A percentile compares a stretch with the other conserved stretches of the same genome.
phyloP scores from a whole-genome alignment of 768 basidiomycete species.

The Termitomyces sp. region DNA sequence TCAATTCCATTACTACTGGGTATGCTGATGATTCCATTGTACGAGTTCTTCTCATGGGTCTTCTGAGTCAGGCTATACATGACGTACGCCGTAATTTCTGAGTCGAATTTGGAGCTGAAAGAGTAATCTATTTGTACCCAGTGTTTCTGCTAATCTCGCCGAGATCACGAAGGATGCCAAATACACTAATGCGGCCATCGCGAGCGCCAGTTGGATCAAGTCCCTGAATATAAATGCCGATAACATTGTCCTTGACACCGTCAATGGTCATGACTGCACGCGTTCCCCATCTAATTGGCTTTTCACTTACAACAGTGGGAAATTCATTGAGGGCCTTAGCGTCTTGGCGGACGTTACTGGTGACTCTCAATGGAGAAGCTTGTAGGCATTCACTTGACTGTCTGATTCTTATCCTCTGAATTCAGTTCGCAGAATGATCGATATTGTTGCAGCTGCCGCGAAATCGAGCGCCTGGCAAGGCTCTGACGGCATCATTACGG shows the following conservation, averaged over 20 bases:
- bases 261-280: slow-evolving; percentile 43
- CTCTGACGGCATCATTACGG: slow-evolving; percentile 47
- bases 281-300: slow-evolving; percentile 42
- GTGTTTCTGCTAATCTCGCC: slow-evolving; percentile 47
- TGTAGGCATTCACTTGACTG: slow-evolving; percentile 26
- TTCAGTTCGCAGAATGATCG: slow-evolving; percentile 26
- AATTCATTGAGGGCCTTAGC: slow-evolving; percentile 49
- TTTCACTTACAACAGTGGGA: slow-evolving; percentile 55
- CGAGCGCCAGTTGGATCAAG: slow-evolving; percentile 46
- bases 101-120: not conserved
- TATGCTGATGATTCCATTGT: slow-evolving; percentile 11
- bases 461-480: slow-evolving; percentile 46
- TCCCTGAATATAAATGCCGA: slow-evolving; percentile 37
- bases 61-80: slow-evolving; percentile 9
- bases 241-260: slow-evolving; percentile 43
- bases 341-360: slow-evolving; percentile 40
- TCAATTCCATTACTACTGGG: slow-evolving; percentile 54
- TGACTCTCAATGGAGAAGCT: slow-evolving; percentile 34
- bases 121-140: slow-evolving; percentile 13
- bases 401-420: not conserved
- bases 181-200: slow-evolving; percentile 43
- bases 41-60: not conserved
- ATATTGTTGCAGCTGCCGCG: slow-evolving; percentile 35
- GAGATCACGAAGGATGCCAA: slow-evolving; percentile 40
- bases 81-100: slow-evolving; percentile 3